phyloP scores from a whole-genome alignment of 2,329 filamentous ascomycete genomes.

The Ophiostoma ulmi region DNA sequence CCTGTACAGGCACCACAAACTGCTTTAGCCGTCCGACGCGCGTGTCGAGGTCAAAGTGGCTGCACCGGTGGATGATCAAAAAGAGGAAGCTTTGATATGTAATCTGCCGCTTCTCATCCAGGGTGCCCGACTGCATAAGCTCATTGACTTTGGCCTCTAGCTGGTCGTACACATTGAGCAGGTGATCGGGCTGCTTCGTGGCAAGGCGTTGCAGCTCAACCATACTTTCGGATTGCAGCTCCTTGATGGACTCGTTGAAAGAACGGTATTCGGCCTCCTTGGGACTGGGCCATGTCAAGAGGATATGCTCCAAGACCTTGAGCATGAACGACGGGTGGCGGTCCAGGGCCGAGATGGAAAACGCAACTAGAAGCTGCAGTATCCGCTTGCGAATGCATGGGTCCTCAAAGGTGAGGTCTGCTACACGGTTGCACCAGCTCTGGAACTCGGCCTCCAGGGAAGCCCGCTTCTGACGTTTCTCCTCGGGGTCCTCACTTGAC shows the following conservation, averaged over 20 bases:
- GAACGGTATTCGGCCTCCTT: constrained; percentile 59
- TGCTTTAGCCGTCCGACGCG: constrained; percentile 67
- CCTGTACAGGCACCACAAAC: constrained; percentile 77
- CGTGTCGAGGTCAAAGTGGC: constrained; percentile 62
- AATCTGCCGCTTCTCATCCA: constrained; percentile 78
- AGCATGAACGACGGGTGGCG: constrained; percentile 76
- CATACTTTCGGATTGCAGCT: constrained; percentile 78
- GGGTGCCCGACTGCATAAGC: constrained; percentile 64
- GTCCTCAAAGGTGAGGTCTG: constrained; percentile 71
- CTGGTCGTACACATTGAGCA: constrained; percentile 81
- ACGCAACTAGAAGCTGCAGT: constrained; percentile 75
- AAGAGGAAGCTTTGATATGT: constrained; percentile 88
- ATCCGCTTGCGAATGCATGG: constrained; percentile 77
- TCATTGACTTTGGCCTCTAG: constrained; percentile 78
- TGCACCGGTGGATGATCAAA: constrained; percentile 85
- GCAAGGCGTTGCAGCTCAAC: constrained; percentile 84
- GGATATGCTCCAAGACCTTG: constrained; percentile 83
- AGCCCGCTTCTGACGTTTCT: constrained; percentile 50
- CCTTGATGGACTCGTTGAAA: constrained; percentile 85
- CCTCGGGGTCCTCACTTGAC: constrained; percentile 36
- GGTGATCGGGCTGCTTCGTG: constrained; percentile 83
- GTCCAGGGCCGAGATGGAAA: constrained; percentile 75
- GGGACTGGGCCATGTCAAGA: constrained; percentile 70
- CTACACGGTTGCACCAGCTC: constrained; percentile 65
- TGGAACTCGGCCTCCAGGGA: constrained; percentile 61